Evolutionary conservation across 495 filamentous ascomycete genomes (phyloP), one percentile per base, ranked within the genome.

Genomic region (Penicilliopsis zonata): DNA sequence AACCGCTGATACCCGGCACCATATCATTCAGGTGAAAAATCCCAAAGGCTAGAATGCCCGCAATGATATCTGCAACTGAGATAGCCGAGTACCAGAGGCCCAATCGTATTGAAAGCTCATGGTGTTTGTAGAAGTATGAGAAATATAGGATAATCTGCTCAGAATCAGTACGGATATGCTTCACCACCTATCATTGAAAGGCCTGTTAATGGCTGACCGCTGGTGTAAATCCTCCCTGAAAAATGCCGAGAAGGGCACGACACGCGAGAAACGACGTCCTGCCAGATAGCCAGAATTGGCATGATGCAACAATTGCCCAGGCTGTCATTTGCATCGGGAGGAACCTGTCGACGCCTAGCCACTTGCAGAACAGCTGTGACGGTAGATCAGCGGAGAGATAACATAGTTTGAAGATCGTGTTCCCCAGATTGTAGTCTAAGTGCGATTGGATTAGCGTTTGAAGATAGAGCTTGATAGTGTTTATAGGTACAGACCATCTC

Each of bases 251-350:
- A 13, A 86, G 46, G 18, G 69, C 62, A 14, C 83, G 67, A 33
- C 60, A 69, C 10, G 63, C 54, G 13, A 76, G 64, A 43, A 84
- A 90, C 0, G 76, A 73, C 0, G 52, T 45, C 15, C 63, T 56
- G 0, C 78, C 72, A 18, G 42, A 64, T 8, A 87, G 47, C 31
- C 66, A 70, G 13, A 74, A 71, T 44, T 86, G 80, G 13, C 57
- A 56, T 29, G 51, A 50, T 2, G 78, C 76, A 13, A 83, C 74
- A 2, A 80, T 40, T 20, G 71, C 76, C 77, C 80, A 86, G 0
- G 69, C 54, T 0, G 77, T 54, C 63, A 85, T 84, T 43, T 85
- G 79, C 7, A 71, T 54, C 0, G 82, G 80, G 27, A 88, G 80
- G 77, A 81, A 87, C 13, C 66, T 62, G 49, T 86, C 81, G 0